Conservation (phyloP, 2,329 filamentous ascomycete genomes). For the Chaetothyriales sp. region DNA sequence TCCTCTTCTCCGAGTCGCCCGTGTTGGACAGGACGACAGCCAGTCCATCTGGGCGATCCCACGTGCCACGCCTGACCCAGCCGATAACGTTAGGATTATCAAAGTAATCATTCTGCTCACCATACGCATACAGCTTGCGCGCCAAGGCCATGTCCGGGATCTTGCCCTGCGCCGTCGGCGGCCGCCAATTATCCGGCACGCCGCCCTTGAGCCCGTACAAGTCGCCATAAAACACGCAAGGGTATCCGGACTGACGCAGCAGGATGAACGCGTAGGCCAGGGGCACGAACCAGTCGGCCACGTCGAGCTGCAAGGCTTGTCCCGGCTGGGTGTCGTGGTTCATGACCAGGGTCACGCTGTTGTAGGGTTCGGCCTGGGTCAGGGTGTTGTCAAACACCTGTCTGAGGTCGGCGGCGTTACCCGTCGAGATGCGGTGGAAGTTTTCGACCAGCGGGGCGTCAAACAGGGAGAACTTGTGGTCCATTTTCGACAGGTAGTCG, state of each 20-base stretch:
- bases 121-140: constrained; percentile 46
- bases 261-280: constrained; percentile 52
- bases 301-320: constrained; percentile 29
- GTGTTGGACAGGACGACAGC: constrained; percentile 39
- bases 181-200: constrained; percentile 27
- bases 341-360: constrained; percentile 48
- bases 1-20: constrained; percentile 33
- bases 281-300: constrained; percentile 49
- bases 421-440: constrained; percentile 43
- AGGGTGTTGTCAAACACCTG: constrained; percentile 44
- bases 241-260: constrained; percentile 40
- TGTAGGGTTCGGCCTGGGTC: constrained; percentile 34
- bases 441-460: constrained; percentile 52
- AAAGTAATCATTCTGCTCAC: constrained; percentile 44
- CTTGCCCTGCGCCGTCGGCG: constrained; percentile 36
- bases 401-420: constrained; percentile 40
- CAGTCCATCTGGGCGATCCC: constrained; percentile 30
- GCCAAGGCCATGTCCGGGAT: constrained; percentile 42
- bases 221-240: constrained; percentile 50
- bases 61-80: constrained; percentile 38
- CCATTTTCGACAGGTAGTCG: constrained; percentile 40
- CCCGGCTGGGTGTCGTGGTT: constrained; percentile 23
- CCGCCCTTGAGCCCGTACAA: constrained; percentile 41
- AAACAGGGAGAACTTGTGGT: constrained; percentile 44
- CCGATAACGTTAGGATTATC: constrained; percentile 42